Conservation (phyloP, 1,139 yeast species). For the Arxiozyma telluris region DNA sequence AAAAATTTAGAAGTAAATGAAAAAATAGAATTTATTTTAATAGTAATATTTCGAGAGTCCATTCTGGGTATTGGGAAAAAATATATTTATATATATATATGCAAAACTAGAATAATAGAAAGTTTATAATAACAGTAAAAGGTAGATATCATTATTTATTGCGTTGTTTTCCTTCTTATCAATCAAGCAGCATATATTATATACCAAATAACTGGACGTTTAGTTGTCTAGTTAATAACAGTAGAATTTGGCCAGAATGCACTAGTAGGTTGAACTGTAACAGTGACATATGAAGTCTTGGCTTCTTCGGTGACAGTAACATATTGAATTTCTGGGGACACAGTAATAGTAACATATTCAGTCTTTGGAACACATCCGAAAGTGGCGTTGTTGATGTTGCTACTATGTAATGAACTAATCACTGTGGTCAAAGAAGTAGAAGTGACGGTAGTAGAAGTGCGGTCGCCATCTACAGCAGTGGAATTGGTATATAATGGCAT, state of each 20-base stretch:
- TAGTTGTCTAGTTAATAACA: constrained; percentile 2
- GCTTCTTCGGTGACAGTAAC: constrained; percentile 11
- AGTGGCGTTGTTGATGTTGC: not conserved
- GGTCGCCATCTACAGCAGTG: not conserved
- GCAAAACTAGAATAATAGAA: not conserved
- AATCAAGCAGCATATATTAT: not conserved
- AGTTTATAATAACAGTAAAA: not conserved
- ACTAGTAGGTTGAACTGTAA: constrained; percentile 2
- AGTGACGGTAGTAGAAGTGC: constrained; percentile 13
- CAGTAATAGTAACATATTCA: constrained; percentile 24
- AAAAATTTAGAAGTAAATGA: no score
- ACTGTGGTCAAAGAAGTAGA: constrained; percentile 19
- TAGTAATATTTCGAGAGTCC: not conserved
- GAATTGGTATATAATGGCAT: not conserved
- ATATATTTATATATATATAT: not conserved
- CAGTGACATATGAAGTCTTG: constrained; percentile 7
- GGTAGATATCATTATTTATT: no score
- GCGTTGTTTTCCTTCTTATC: not conserved
- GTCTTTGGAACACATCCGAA: constrained; percentile 13
- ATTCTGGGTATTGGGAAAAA: not conserved
- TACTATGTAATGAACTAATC: constrained; percentile 7
- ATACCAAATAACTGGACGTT: not conserved
- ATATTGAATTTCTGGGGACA: constrained; percentile 8
- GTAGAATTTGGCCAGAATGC: constrained; percentile 10
- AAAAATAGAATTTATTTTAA: no score